Percentiles rank a stretch among this genome's conserved stretches.
phyloP scores from a whole-genome alignment of 2,329 filamentous ascomycete species.

The Neopestalotiopsis sp. region DNA sequence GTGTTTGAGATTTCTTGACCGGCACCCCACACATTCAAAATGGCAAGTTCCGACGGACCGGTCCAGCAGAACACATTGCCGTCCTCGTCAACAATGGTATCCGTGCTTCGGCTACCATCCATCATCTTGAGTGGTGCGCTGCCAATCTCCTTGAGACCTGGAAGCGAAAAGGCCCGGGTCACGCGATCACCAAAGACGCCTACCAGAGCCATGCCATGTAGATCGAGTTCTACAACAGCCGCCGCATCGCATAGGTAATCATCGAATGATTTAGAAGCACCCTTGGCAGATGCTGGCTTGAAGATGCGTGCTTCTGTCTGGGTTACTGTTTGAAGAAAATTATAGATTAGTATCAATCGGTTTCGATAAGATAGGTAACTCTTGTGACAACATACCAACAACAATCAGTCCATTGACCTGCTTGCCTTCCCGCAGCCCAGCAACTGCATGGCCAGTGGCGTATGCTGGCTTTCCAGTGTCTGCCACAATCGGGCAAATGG shows the following conservation, averaged over 20 bases:
- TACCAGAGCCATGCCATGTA: conserved; percentile 79
- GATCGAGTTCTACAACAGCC: conserved; percentile 74
- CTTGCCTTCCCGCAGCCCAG: conserved; percentile 74
- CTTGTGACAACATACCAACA: conserved; percentile 58
- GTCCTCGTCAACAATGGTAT: conserved; percentile 74
- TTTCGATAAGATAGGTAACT: no score
- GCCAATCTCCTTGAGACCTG: conserved; percentile 83
- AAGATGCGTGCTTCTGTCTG: conserved; percentile 85
- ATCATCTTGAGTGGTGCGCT: conserved; percentile 70
- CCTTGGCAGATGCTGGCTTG: conserved; percentile 82
- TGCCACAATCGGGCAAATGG: conserved; percentile 79
- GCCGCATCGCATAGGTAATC: conserved; percentile 83
- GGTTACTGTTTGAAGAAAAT: conserved; percentile 51
- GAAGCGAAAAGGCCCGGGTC: conserved; percentile 84
- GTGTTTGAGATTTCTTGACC: conserved; percentile 67
- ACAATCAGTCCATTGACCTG: conserved; percentile 83
- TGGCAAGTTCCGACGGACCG: conserved; percentile 82
- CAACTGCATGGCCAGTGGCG: conserved; percentile 77
- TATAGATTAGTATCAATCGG: conserved; percentile 31
- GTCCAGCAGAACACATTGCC: conserved; percentile 89
- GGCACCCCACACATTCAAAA: conserved; percentile 85
- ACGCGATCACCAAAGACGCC: conserved; percentile 85
- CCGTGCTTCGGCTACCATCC: conserved; percentile 74
- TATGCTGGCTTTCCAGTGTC: conserved; percentile 77
- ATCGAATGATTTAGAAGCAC: conserved; percentile 91